Base-by-base conservation (phyloP, 352 stramenopile species). In the Globisporangium nodosum region DNA sequence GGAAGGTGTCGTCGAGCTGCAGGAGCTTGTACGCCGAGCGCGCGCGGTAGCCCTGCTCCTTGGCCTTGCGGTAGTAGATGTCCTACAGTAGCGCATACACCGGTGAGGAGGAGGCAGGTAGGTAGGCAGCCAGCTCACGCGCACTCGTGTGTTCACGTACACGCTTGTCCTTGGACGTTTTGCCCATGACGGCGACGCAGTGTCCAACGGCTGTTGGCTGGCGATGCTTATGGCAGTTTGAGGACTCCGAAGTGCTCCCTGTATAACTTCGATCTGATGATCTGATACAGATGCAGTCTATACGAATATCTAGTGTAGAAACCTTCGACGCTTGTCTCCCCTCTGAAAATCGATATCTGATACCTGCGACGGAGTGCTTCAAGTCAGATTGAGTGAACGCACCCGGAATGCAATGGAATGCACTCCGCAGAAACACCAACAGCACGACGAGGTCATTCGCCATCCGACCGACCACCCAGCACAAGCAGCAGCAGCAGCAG, bases 1-100 rank as follows among this genome's bases (percentile, higher is more conserved):
- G 74, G 71, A 99, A 99, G 52, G 98, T 96, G 59, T 98, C 96
- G 71, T 99, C 97, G 13, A 99, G 76, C 66, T 99, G 97, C 12
- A 99, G 66, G 20, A 99, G 73, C 65, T 99, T 99, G 79, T 98
- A 99, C 5, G 97, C 97, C 39, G 92, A 98, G 43, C 97, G 86
- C 37, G 98, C 97, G 61, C 98, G 81, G 73, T 98, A 99, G 30
- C 97, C 97, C 43, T 95, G 80, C 60, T 97, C 84, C 69, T 97
- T 97, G 24, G 90, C 90, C 58, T 90, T 91, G 58, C 90, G 84
- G 63, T 97, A 97, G 74, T 97, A 97, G 24, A 97, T 97, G 49
- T 97, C 90, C 78, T 94, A 61, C 12, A 15, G 16, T 12, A 50
- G 7, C 4, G 13, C 40, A 60, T 18, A 20, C 57, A 53, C 3